Base-by-base conservation (phyloP, 2,329 filamentous ascomycete species). In the Paraphaeosphaeria sporulosa region DNA sequence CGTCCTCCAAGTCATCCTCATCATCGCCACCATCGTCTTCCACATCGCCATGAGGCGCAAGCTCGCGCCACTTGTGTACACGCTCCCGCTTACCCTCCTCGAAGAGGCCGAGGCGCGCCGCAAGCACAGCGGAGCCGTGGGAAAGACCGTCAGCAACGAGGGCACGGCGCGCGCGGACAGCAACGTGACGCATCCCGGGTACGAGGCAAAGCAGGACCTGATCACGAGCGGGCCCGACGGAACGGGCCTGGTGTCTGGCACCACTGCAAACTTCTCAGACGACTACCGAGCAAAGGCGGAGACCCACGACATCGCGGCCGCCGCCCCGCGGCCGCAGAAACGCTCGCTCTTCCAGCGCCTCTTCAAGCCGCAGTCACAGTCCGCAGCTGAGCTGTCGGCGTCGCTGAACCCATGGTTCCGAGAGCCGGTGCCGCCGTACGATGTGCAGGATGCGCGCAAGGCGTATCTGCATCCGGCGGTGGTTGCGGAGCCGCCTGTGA, bases 381-480 rank as follows among this genome's bases (percentile, higher is more conserved):
- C 64, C 2, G 58, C 55, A 2, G 58, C 52, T 27, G 48, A 60
- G 32, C 55, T 67, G 2, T 64, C 64, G 9, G 58, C 63, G 8
- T 62, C 59, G 6, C 19, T 67, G 12, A 53, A 40, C 13, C 25
- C 61, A 7, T 53, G 58, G 3, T 65, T 67, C 47, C 42, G 60
- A 21, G 46, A 61, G 3, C 50, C 59, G 1, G 61, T 65, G 3
- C 61, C 58, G 23, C 30, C 57, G 13, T 65, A 65, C 10, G 58
- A 59, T 1, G 43, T 58, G 47, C 50, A 64, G 47, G 64, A 67
- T 15, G 63, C 63, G 1, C 38, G 63, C 2, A 63, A 66, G 48
- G 61, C 65, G 27, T 67, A 60, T 38, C 46, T 67, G 38, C 64
- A 67, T 36, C 64, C 64, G 17, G 59, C 61, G 10, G 36, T 64